Percentiles rank a stretch among this genome's conserved stretches.
Conservation (phyloP, 73 alveolate species). For the Symbiodinium natans region DNA sequence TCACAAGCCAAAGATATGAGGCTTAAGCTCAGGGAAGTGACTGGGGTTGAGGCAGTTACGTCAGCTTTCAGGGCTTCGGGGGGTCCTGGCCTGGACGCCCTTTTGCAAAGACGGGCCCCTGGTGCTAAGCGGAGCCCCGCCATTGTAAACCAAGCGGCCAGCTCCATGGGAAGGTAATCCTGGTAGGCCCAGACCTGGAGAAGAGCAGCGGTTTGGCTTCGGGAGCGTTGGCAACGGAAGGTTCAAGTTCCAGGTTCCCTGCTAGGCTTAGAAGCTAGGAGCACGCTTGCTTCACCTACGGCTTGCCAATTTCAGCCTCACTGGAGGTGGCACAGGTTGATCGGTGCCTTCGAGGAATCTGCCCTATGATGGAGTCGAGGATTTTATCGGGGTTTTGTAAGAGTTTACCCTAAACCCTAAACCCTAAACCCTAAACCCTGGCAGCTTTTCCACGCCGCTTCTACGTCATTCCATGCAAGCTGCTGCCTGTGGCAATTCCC, state of each 20-base stretch:
- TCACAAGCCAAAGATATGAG: too few species aligned
- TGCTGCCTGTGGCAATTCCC: neutral
- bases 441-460: neutral
- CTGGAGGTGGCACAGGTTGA: too few species aligned
- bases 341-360: too few species aligned
- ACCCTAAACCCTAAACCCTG: too few species aligned
- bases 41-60: too few species aligned
- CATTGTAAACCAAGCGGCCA: neutral
- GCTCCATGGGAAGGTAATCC: constrained; percentile 46
- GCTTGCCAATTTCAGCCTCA: neutral
- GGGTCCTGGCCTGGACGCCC: too few species aligned
- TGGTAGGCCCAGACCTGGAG: constrained; percentile 81
- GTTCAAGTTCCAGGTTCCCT: neutral
- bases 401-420: too few species aligned
- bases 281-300: neutral
- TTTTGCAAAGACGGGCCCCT: too few species aligned
- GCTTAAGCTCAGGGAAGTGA: too few species aligned
- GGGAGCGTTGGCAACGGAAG: neutral
- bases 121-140: neutral
- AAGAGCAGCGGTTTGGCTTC: neutral
- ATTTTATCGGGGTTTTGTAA: too few species aligned
- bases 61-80: too few species aligned
- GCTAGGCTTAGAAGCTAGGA: neutral
- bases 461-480: neutral
- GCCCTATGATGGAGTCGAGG: too few species aligned